These are phyloP conservation scores for Aphanomyces euteiches DNA, from an alignment of 352 stramenopile species.

Conservation along the genomic window DNA sequence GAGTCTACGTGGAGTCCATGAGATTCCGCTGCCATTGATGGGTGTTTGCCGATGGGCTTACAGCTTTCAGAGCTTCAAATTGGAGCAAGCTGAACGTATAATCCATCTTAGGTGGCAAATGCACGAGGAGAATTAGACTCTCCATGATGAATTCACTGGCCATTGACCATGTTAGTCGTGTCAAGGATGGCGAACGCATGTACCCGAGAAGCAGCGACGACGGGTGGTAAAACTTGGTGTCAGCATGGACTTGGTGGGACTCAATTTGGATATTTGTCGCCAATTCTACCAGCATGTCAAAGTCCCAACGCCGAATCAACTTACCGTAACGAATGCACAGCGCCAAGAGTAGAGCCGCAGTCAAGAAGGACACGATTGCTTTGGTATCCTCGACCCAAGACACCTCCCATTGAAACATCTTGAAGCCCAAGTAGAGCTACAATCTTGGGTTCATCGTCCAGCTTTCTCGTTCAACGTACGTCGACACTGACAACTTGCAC, in stretches of 20 bases:
- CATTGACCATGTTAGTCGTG: background rate
- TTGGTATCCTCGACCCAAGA: background rate
- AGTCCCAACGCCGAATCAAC: background rate
- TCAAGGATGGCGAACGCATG: background rate
- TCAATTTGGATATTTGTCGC: background rate
- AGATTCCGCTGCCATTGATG: background rate
- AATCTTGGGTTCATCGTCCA: too few relatives aligned
- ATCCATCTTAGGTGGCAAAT: background rate
- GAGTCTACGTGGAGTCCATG: background rate
- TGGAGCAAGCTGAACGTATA: background rate
- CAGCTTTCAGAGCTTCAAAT: background rate
- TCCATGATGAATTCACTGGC: background rate
- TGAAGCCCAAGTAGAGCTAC: too few relatives aligned
- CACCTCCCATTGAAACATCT: too few relatives aligned
- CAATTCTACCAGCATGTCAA: background rate
- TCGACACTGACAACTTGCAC: too few relatives aligned
- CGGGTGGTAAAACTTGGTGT: background rate
- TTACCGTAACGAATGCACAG: background rate
- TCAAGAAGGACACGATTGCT: background rate
- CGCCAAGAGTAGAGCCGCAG: background rate
- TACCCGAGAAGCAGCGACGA: background rate
- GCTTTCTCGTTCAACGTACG: too few relatives aligned
- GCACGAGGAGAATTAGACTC: background rate
- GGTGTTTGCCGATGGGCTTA: background rate
- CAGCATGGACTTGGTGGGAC: background rate